Base-by-base conservation (phyloP, 2,329 filamentous ascomycete species). In the Botryosphaeria dothidea region DNA sequence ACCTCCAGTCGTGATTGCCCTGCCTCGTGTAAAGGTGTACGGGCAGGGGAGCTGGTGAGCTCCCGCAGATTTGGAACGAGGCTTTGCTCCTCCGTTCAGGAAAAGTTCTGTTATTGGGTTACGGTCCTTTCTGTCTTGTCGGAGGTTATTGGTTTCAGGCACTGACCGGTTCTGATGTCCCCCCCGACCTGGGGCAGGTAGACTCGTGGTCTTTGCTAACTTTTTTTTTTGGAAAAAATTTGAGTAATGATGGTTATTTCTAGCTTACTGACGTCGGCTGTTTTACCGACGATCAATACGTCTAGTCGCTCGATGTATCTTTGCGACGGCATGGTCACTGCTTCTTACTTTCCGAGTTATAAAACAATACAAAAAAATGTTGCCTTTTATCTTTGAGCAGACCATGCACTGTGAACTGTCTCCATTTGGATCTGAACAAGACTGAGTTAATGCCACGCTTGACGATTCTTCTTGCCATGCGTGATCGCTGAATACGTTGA, bases 161-260 rank as follows among this genome's bases (percentile, higher is more conserved):
- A 60, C 69, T 23, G 72, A 79, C 77, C 80, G 79, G 76, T 81
- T 83, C 82, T 84, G 81, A 83, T 73, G 81, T 83, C 81, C 83
- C 80, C 80, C 67, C 46, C 63, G 27, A n/a, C 17, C 19, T 21
- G 27, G 49, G 49, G 69, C 7, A 77, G 78, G 80, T 83, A 79
- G 81, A 84, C 82, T 83, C 81, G 82, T 82, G 80, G 80, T 79
- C 62, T 46, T 54, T 65, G 49, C 62, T 56, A 15, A 38, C 15
- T 23, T 57, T 7, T 49, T 21, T 36, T 52, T 52, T 29, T 48
- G 21, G n/a, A n/a, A n/a, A n/a, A n/a, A n/a, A n/a, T n/a, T n/a
- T n/a, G n/a, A n/a, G n/a, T n/a, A n/a, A n/a, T n/a, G n/a, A n/a
- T n/a, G n/a, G n/a, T n/a, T n/a, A n/a, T n/a, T n/a, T n/a, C n/a